These are phyloP conservation scores for Exsudoporus floridanus DNA, from an alignment of 1,284 basidiomycete genomes.

Conservation along the genomic window DNA sequence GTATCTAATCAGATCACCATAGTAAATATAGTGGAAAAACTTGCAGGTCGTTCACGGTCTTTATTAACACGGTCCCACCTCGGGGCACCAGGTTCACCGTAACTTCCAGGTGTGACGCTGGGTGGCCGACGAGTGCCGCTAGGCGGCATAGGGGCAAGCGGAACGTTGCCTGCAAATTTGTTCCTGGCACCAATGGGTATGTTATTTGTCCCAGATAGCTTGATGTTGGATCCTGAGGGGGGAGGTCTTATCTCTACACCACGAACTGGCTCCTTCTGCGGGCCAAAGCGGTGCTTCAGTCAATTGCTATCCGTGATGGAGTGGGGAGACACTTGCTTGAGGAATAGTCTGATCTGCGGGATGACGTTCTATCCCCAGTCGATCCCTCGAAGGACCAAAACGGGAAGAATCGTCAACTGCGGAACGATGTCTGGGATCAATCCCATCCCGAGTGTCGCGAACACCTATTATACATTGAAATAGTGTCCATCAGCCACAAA, in stretches of 20 bases:
- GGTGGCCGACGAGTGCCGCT: not conserved
- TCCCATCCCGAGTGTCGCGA: constrained; percentile 28
- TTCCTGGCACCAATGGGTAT: constrained; percentile 30
- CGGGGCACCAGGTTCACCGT: constrained; percentile 23
- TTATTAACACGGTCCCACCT: constrained; percentile 19
- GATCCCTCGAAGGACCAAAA: constrained; percentile 20
- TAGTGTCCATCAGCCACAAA: not conserved
- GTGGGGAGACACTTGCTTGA: constrained; percentile 20
- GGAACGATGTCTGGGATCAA: constrained; percentile 21
- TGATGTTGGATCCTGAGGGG: constrained; percentile 23
- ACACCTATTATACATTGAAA: constrained; percentile 1
- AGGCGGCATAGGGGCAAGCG: not conserved
- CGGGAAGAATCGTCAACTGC: constrained; percentile 18
- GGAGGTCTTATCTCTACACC: constrained; percentile 18
- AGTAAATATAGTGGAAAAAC: not conserved
- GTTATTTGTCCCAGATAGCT: constrained; percentile 37
- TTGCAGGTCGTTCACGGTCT: constrained; percentile 26
- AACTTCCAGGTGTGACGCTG: constrained; percentile 12
- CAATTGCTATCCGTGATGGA: not conserved
- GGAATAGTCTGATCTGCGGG: constrained; percentile 16
- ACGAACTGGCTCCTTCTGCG: constrained; percentile 29
- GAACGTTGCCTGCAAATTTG: constrained; percentile 21
- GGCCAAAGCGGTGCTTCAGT: not conserved
- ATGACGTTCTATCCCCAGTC: constrained; percentile 22
- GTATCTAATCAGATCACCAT: constrained; percentile 4